Percentiles rank a stretch among this genome's conserved stretches.
Conservation (phyloP, 176 grass and related monocot genomes). For the Secale cereale region DNA sequence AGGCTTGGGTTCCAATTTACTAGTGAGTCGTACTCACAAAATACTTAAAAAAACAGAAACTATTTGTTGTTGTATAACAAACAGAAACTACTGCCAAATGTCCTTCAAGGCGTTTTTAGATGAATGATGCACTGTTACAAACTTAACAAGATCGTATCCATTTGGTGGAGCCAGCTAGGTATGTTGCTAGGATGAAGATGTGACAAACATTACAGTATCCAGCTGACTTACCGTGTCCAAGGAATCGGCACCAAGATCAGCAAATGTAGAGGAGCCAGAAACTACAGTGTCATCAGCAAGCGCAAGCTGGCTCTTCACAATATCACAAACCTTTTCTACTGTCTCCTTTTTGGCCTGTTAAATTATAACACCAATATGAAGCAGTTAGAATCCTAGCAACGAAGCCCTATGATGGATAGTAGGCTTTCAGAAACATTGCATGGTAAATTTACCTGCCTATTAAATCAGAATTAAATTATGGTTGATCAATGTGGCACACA, state of each 20-base stretch:
- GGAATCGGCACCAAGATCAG: conserved; percentile 67
- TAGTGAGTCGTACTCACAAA: neutral
- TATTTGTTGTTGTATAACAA: neutral
- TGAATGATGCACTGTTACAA: neutral
- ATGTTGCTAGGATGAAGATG: neutral
- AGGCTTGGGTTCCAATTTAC: neutral
- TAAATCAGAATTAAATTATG: neutral
- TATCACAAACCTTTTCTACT: conserved; percentile 45
- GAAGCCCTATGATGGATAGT: neutral
- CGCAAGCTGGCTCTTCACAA: conserved; percentile 60
- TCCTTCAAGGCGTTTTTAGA: neutral
- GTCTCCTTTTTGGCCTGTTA: conserved; percentile 66
- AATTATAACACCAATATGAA: conserved; percentile 5
- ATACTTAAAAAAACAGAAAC: neutral
- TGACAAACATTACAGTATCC: neutral
- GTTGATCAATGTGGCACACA: neutral
- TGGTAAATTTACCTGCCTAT: neutral
- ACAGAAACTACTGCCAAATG: neutral
- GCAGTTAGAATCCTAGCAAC: neutral
- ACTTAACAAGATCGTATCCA: neutral
- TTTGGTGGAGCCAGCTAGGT: neutral
- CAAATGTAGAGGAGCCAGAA: conserved; percentile 45
- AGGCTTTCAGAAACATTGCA: neutral
- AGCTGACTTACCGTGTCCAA: conserved; percentile 57
- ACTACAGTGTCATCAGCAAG: conserved; percentile 33